Evolutionary conservation across 2,329 filamentous ascomycete genomes (phyloP).

Genomic region (Talaromyces rugulosus): DNA sequence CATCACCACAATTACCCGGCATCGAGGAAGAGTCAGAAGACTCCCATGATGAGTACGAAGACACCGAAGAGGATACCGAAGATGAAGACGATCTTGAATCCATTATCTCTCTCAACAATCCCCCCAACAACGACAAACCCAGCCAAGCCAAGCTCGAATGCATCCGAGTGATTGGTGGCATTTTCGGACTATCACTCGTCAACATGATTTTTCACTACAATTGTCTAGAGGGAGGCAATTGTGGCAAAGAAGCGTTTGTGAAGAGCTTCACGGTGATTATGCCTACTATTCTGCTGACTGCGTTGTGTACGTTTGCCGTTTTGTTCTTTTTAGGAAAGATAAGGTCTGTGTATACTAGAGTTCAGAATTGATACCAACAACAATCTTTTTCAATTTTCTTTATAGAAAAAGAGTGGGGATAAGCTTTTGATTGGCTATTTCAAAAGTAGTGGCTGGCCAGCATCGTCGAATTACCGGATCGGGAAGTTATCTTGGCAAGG

Average conservation of each 20-base stretch:
- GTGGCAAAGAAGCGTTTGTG: not conserved
- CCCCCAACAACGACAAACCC: not conserved
- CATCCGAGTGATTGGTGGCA: not conserved
- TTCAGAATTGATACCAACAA: not conserved
- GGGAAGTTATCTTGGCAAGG: not conserved
- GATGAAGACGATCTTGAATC: not conserved
- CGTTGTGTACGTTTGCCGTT: not conserved
- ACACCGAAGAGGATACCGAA: not conserved
- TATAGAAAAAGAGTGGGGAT: not conserved
- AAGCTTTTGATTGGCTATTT: not conserved
- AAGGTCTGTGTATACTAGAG: not conserved
- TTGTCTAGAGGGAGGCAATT: not conserved
- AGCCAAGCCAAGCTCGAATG: not conserved
- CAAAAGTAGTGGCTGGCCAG: not conserved
- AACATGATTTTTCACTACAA: not conserved
- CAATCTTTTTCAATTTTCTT: not conserved
- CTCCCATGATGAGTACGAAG: not conserved
- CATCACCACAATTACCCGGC: not conserved
- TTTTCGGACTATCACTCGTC: not conserved
- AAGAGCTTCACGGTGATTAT: not conserved
- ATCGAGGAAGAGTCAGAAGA: not conserved
- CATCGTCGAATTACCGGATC: not conserved
- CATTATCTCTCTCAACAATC: not conserved
- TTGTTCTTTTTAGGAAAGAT: not conserved
- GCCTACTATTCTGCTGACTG: not conserved